Evolutionary conservation across 2,329 filamentous ascomycete species (phyloP), one percentile per base, ranked within the genome.

Genomic region (Pseudogymnoascus sp.): DNA sequence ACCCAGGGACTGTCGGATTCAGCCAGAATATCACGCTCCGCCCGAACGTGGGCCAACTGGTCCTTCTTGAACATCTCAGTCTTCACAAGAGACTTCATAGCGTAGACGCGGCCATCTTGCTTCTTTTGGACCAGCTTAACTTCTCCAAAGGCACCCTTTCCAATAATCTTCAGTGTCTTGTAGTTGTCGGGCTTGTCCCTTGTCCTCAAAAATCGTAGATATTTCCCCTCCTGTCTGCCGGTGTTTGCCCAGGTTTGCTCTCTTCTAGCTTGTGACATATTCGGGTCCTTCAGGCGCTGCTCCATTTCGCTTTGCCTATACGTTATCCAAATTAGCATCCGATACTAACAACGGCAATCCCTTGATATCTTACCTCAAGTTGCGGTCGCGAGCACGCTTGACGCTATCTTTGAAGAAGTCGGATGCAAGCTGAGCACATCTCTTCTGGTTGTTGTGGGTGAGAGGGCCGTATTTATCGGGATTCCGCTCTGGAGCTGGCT

Each of bases 21-120:
- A 66, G 94, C 94, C 66, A 99, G 81, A 69, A 99, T 97, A 75
- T 99, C 94, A 82, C 94, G 87, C 78, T 99, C 94, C 61, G 94
- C 92, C 67, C 95, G 92, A 65, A 99, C 94, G 78, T 99, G 94
- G 16, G 94, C 94, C 65, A 99, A 80, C 76, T 99, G 94, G 73
- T 99, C 94, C 77, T 96, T 97, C 79, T 96, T 97, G 80, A 97
- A 97, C 94, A 99, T 99, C 77, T 99, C 94, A 59, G 91, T 92
- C 81, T 99, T 99, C 76, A 99, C 91, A 68, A 99, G 81, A 52
- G 93, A 97, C 80, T 99, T 99, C 81, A 99, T 89, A 65, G 94
- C 94, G 71, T 97, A 99, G 67, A 99, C 92, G 77, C 96, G 96
- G 76, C 91, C 91, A 72, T 97, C 94, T 61, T 90, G 87, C 82